A percentile compares a stretch with the other conserved stretches of the same genome.
phyloP scores from a whole-genome alignment of 805 yeast genomes.

The Allodekkera sacchari region DNA sequence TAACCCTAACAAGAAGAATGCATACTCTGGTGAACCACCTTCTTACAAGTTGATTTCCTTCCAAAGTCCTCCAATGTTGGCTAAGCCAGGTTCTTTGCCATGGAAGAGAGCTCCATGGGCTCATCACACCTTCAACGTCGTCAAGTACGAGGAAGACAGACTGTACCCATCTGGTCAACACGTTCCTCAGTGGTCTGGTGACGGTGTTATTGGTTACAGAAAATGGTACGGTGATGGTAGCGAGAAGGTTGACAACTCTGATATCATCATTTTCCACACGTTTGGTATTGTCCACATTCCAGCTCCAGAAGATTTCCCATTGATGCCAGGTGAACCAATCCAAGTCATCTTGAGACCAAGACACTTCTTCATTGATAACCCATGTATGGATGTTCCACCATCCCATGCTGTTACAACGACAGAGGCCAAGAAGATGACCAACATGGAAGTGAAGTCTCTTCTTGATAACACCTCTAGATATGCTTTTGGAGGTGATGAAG shows the following conservation, averaged over 20 bases:
- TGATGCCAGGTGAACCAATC: slow-evolving; percentile 82
- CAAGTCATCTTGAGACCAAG: slow-evolving; percentile 69
- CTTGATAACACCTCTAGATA: slow-evolving; percentile 43
- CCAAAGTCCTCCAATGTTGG: slow-evolving; percentile 65
- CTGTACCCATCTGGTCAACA: slow-evolving; percentile 76
- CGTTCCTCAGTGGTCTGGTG: slow-evolving; percentile 69
- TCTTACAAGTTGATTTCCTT: slow-evolving; percentile 71
- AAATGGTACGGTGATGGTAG: slow-evolving; percentile 60
- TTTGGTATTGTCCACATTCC: slow-evolving; percentile 84
- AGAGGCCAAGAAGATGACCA: slow-evolving; percentile 30
- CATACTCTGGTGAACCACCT: slow-evolving; percentile 66
- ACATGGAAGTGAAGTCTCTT: slow-evolving; percentile 31
- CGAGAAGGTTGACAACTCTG: slow-evolving; percentile 55
- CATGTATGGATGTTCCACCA: slow-evolving; percentile 68
- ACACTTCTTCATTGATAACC: slow-evolving; percentile 70
- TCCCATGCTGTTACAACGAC: slow-evolving; percentile 44
- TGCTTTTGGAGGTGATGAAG: too few relatives aligned
- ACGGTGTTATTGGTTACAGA: slow-evolving; percentile 56
- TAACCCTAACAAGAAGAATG: slow-evolving; percentile 60
- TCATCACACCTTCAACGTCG: slow-evolving; percentile 53
- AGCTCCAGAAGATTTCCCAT: slow-evolving; percentile 84
- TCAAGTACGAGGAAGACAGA: slow-evolving; percentile 66
- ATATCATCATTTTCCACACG: slow-evolving; percentile 70
- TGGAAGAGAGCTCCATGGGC: slow-evolving; percentile 84
- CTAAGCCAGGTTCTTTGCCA: slow-evolving; percentile 66